Percentiles rank a stretch among this genome's conserved stretches.
These are phyloP conservation scores for Dothideomycetes sp. DNA, from an alignment of 2,329 filamentous ascomycete species.

Conservation along the genomic window DNA sequence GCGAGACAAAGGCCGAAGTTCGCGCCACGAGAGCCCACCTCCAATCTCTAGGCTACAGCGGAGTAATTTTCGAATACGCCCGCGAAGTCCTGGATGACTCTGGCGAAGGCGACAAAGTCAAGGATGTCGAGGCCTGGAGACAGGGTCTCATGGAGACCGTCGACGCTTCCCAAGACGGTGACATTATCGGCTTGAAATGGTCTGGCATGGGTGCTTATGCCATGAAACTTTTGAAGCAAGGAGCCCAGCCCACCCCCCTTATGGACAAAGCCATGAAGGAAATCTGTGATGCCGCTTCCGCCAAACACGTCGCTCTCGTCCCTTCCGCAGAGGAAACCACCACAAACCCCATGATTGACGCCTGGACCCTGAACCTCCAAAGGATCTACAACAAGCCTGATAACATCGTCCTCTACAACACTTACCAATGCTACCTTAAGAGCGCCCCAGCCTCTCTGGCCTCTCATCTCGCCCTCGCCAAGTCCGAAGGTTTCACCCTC, in stretches of 20 bases:
- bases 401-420: constrained; percentile 62
- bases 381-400: constrained; percentile 56
- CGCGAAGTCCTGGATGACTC: constrained; percentile 60
- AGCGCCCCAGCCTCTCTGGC: constrained; percentile 35
- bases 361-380: constrained; percentile 71
- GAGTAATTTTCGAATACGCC: constrained; percentile 78
- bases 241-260: constrained; percentile 52
- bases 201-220: constrained; percentile 72
- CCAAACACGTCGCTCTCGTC: constrained; percentile 62
- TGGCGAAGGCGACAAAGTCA: constrained; percentile 44
- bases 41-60: constrained; percentile 67
- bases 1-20: constrained; percentile 63
- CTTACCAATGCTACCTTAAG: constrained; percentile 51
- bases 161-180: constrained; percentile 40
- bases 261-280: constrained; percentile 62
- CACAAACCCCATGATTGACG: constrained; percentile 70
- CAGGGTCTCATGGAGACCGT: constrained; percentile 68
- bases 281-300: constrained; percentile 63
- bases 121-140: constrained; percentile 62
- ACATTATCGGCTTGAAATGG: constrained; percentile 56
- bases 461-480: constrained; percentile 38
- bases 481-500: constrained; percentile 41
- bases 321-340: constrained; percentile 80
- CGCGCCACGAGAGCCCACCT: constrained; percentile 54
- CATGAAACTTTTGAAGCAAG: constrained; percentile 55